Percentiles rank a stretch among this genome's conserved stretches.
These are phyloP conservation scores for Anisodus acutangulus DNA, from an alignment of 257 asterid species.

Conservation along the genomic window DNA sequence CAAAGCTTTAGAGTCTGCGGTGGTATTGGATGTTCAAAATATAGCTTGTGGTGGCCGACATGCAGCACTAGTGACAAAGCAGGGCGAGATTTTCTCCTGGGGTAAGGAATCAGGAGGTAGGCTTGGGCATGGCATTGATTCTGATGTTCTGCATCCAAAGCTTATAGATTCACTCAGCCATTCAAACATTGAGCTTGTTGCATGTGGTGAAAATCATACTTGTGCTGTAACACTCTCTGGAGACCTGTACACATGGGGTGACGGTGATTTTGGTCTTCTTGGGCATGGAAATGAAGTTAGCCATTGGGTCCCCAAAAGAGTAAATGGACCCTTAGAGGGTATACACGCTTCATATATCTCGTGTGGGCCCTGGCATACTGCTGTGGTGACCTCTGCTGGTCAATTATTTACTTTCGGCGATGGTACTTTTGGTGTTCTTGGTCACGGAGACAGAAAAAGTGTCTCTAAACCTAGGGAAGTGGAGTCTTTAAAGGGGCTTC, in stretches of 20 bases:
- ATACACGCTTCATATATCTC: constrained; percentile 80
- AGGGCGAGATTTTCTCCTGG: constrained; percentile 93
- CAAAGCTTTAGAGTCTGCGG: constrained; percentile 87
- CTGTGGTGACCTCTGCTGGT: constrained; percentile 92
- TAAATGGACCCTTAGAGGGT: constrained; percentile 82
- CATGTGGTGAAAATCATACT: constrained; percentile 90
- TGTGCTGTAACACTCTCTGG: constrained; percentile 96
- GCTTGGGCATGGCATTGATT: constrained; percentile 95
- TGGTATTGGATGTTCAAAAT: constrained; percentile 85
- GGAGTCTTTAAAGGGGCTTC: constrained; percentile 87
- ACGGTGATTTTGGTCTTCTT: constrained; percentile 84
- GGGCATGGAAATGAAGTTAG: constrained; percentile 95
- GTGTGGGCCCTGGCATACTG: constrained; percentile 98
- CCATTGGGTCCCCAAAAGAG: constrained; percentile 94
- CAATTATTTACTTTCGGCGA: constrained; percentile 90
- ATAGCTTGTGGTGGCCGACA: constrained; percentile 90
- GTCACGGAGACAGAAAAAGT: constrained; percentile 83
- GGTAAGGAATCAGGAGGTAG: constrained; percentile 95
- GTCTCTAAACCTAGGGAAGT: constrained; percentile 82
- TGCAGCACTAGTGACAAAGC: constrained; percentile 83
- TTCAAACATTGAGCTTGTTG: constrained; percentile 78
- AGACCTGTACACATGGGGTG: constrained; percentile 93
- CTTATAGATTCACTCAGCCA: constrained; percentile 76
- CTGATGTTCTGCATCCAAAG: constrained; percentile 83
- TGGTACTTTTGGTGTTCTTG: constrained; percentile 96